phyloP scores from a whole-genome alignment of 768 basidiomycete genomes.

The Termitomyces sp. region DNA sequence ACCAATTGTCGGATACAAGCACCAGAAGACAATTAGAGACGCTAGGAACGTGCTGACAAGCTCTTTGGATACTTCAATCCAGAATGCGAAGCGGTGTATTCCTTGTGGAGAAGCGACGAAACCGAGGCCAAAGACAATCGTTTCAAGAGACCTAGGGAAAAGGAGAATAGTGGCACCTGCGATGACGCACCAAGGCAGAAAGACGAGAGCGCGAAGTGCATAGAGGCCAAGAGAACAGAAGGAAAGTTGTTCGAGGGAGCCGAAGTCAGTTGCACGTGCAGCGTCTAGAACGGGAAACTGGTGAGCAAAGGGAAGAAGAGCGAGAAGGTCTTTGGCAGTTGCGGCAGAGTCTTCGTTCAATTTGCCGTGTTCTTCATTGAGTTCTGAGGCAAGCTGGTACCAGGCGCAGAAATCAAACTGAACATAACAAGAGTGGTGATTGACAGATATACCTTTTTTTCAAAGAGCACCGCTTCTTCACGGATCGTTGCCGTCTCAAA shows the following conservation, averaged over 20 bases:
- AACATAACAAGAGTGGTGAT: neutral
- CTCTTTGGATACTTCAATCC: constrained; percentile 31
- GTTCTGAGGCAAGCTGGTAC: neutral
- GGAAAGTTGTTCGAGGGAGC: constrained; percentile 4
- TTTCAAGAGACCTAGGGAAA: constrained; percentile 29
- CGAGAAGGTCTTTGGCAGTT: constrained; percentile 6
- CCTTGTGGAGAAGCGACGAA: constrained; percentile 21
- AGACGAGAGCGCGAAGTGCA: constrained; percentile 22
- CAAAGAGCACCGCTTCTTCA: neutral
- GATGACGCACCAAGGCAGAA: constrained; percentile 39
- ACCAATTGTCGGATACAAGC: constrained; percentile 21
- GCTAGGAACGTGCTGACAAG: constrained; percentile 31
- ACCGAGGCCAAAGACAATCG: constrained; percentile 28
- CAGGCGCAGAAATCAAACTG: neutral
- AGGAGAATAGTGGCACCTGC: constrained; percentile 37
- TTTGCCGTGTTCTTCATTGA: neutral
- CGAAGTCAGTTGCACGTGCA: neutral
- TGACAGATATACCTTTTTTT: neutral
- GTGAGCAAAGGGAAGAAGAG: constrained; percentile 13
- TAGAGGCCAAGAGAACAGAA: constrained; percentile 11
- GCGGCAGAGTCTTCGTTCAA: neutral
- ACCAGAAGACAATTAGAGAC: constrained; percentile 22
- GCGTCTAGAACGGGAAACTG: constrained; percentile 1
- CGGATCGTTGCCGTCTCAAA: neutral
- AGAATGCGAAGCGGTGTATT: constrained; percentile 36